These are phyloP conservation scores for Teunomyces panamensis DNA, from an alignment of 805 yeast species.

Conservation along the genomic window DNA sequence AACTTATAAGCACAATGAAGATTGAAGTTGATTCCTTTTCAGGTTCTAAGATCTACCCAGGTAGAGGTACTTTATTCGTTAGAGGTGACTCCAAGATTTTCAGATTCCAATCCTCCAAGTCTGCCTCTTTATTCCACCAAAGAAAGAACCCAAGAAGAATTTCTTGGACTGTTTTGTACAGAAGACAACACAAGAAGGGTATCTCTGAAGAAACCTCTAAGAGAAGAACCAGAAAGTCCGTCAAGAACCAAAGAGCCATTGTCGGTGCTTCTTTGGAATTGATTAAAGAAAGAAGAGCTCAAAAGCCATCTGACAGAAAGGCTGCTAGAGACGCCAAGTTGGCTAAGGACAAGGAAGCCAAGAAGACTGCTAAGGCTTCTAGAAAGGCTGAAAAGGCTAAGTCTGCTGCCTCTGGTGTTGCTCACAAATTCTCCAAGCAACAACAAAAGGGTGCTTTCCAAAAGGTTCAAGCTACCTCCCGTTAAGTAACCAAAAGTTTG, in stretches of 20 bases:
- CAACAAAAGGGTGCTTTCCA: slow-evolving; percentile 98
- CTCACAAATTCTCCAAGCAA: slow-evolving; percentile 81
- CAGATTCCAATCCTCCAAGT: slow-evolving; percentile 98
- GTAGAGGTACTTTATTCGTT: slow-evolving; percentile 98
- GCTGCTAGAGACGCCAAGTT: slow-evolving; percentile 93
- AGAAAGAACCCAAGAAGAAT: slow-evolving; percentile 99
- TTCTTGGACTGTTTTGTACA: slow-evolving; percentile 98
- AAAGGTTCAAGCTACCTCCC: slow-evolving; percentile 95
- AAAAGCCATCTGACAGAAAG: slow-evolving; percentile 96
- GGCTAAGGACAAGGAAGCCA: slow-evolving; percentile 78
- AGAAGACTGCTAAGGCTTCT: slow-evolving; percentile 87
- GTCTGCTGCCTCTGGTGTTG: slow-evolving; percentile 71
- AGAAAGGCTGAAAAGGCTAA: slow-evolving; percentile 94
- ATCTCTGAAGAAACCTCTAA: slow-evolving; percentile 96
- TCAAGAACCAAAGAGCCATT: slow-evolving; percentile 98
- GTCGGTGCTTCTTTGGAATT: slow-evolving; percentile 99
- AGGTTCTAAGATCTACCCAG: slow-evolving; percentile 99
- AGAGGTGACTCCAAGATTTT: slow-evolving; percentile 99
- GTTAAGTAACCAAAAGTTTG: slow-evolving; percentile 50
- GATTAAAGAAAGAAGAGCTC: slow-evolving; percentile 95
- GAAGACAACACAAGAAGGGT: slow-evolving; percentile 99
- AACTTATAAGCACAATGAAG: slow-evolving; percentile 70
- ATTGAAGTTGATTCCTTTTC: slow-evolving; percentile 99
- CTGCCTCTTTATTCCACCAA: slow-evolving; percentile 97
- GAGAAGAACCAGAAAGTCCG: slow-evolving; percentile 96